Conservation (phyloP, 2,329 filamentous ascomycete species). For the Aspergillus sojae region DNA sequence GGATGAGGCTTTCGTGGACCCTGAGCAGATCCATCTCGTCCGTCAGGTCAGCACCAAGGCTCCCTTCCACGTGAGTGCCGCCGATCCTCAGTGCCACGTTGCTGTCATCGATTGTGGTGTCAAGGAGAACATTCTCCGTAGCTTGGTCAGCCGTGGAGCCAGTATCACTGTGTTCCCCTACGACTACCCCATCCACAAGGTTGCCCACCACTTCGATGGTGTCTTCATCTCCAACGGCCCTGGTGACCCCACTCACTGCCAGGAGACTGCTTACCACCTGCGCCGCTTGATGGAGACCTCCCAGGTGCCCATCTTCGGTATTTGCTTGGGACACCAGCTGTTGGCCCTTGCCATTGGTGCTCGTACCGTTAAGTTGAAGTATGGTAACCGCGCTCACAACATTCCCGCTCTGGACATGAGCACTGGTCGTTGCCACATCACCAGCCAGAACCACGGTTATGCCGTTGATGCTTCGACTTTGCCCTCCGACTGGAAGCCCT, state of each 20-base stretch:
- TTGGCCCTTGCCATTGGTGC: slow-evolving; percentile 87
- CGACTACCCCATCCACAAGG: slow-evolving; percentile 97
- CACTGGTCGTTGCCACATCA: slow-evolving; percentile 97
- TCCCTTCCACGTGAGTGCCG: slow-evolving; percentile 90
- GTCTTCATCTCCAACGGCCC: slow-evolving; percentile 99
- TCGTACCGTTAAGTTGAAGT: slow-evolving; percentile 95
- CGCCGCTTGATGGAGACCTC: slow-evolving; percentile 87
- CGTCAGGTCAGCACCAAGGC: slow-evolving; percentile 97
- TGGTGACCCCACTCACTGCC: slow-evolving; percentile 96
- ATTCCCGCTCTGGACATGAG: slow-evolving; percentile 93
- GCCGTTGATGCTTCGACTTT: slow-evolving; percentile 86
- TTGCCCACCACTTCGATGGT: slow-evolving; percentile 95
- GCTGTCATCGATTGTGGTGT: slow-evolving; percentile 97
- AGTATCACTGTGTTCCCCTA: slow-evolving; percentile 94
- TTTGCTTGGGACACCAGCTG: slow-evolving; percentile 96
- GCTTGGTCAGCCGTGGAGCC: slow-evolving; percentile 85
- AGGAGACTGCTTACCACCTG: slow-evolving; percentile 90
- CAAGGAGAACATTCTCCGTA: slow-evolving; percentile 99
- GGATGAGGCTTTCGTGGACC: slow-evolving; percentile 94
- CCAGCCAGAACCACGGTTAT: slow-evolving; percentile 97
- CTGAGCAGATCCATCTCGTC: slow-evolving; percentile 94
- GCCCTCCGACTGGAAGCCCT: slow-evolving; percentile 88
- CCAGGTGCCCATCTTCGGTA: slow-evolving; percentile 92
- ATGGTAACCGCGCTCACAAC: slow-evolving; percentile 98
- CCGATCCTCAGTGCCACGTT: slow-evolving; percentile 81